Conservation (phyloP, 371 early-diverging fungal species). For the Mucor velutinosus region DNA sequence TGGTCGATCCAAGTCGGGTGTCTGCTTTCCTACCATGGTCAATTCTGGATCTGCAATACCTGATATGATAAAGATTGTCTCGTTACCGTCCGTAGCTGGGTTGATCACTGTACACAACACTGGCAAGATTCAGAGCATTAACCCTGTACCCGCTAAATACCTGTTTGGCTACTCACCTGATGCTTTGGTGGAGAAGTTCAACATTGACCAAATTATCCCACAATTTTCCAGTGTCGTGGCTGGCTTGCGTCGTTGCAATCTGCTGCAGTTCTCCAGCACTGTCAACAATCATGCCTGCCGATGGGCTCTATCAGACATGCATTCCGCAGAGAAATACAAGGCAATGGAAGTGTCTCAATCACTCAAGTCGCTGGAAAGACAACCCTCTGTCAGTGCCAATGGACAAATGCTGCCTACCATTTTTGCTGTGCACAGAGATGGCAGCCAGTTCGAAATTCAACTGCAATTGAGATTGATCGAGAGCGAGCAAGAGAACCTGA, state of each 20-base stretch:
- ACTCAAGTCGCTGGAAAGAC: conserved; percentile 17
- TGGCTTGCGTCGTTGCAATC: conserved; percentile 21
- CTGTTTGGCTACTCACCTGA: conserved; percentile 64
- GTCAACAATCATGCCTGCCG: conserved; percentile 37
- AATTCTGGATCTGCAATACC: background rate
- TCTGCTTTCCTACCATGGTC: conserved; percentile 64
- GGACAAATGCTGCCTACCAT: conserved; percentile 47
- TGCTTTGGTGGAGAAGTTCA: conserved; percentile 47
- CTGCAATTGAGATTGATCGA: conserved; percentile 64
- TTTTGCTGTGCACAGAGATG: conserved; percentile 69
- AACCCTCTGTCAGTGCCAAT: conserved; percentile 9
- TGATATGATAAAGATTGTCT: conserved; percentile 48
- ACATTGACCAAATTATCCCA: conserved; percentile 61
- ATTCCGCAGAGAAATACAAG: conserved; percentile 5
- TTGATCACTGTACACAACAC: conserved; percentile 58
- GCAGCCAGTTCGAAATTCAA: conserved; percentile 60
- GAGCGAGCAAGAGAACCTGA: conserved; percentile 53
- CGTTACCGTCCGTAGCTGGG: conserved; percentile 70
- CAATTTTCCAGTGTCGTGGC: conserved; percentile 48
- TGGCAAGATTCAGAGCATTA: conserved; percentile 67
- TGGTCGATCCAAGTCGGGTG: conserved; percentile 53
- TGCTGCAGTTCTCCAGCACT: conserved; percentile 19
- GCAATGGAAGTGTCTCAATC: conserved; percentile 8
- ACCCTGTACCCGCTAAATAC: conserved; percentile 71
- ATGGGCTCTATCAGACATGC: conserved; percentile 31